phyloP scores from a whole-genome alignment of 306 rosid genomes.

The Dryas drummondii region DNA sequence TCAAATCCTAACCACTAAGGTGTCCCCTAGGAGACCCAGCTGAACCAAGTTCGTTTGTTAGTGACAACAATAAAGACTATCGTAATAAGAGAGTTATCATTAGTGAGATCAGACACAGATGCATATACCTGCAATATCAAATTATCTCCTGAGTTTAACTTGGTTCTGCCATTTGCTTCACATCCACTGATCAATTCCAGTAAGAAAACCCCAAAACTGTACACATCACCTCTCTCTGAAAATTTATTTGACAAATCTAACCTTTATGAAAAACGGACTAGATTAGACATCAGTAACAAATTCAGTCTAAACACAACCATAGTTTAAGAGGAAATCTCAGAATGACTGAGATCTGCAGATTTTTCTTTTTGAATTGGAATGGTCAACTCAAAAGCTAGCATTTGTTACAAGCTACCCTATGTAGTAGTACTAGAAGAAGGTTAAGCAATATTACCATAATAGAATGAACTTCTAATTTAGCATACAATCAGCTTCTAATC shows the following conservation, averaged over 20 bases:
- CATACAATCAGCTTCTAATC: not conserved
- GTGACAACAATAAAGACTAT: not conserved
- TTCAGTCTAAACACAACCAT: not conserved
- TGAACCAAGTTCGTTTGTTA: not conserved
- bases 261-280: conserved; percentile 35
- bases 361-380: not conserved
- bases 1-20: too few relatives aligned
- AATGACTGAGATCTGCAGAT: not conserved
- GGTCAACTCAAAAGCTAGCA: not conserved
- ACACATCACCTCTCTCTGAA: conserved; percentile 61
- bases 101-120: not conserved
- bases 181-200: conserved; percentile 70
- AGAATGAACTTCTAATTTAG: not conserved
- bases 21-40: not conserved
- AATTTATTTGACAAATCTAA: conserved; percentile 41
- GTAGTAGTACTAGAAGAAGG: not conserved
- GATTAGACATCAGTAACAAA: not conserved
- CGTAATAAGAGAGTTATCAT: not conserved
- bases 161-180: conserved; percentile 41
- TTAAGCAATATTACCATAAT: not conserved
- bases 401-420: not conserved
- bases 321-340: not conserved
- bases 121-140: conserved; percentile 49
- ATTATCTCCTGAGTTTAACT: conserved; percentile 32
- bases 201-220: conserved; percentile 71